Evolutionary conservation across 352 stramenopile genomes (phyloP).

Genomic region (Thraustochytrium sp.): DNA sequence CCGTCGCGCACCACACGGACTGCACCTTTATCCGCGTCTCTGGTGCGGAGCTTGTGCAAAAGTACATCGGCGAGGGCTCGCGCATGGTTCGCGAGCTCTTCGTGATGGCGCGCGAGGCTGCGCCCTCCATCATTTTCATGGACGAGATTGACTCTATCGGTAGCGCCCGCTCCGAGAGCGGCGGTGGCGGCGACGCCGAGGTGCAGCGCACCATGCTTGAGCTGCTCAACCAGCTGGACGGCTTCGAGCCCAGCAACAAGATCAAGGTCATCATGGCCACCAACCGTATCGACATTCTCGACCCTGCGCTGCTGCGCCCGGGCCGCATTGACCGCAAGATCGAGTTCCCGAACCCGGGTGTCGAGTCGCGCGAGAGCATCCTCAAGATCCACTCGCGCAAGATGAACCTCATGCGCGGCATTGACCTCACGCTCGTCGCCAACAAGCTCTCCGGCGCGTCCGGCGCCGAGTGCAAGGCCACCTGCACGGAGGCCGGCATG

Average conservation of each 20-base stretch:
- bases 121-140: conserved; percentile 99
- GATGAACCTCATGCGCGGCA: conserved; percentile 98
- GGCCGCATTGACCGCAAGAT: conserved; percentile 99
- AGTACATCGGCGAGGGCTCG: conserved; percentile 98
- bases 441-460: conserved; percentile 96
- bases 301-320: conserved; percentile 89
- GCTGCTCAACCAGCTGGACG: conserved; percentile 91
- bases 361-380: conserved; percentile 77
- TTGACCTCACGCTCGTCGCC: conserved; percentile 95
- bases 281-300: conserved; percentile 98
- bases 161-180: conserved; percentile 76
- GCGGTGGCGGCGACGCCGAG: conserved; percentile 90
- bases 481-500: conserved; percentile 99
- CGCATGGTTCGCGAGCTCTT: conserved; percentile 99
- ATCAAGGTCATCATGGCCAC: conserved; percentile 92
- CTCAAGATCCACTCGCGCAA: conserved; percentile 97
- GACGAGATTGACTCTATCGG: conserved; percentile 99
- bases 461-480: conserved; percentile 97
- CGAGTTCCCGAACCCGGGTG: conserved; percentile 97
- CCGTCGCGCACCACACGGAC: conserved; percentile 98
- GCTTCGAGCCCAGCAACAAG: conserved; percentile 62
- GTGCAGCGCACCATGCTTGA: conserved; percentile 99
- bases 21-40: conserved; percentile 99
- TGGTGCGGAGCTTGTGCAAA: conserved; percentile 97
- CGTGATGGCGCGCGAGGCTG: conserved; percentile 92